Conservation (phyloP, 2,329 filamentous ascomycete species). For the Colletotrichum navitas region DNA sequence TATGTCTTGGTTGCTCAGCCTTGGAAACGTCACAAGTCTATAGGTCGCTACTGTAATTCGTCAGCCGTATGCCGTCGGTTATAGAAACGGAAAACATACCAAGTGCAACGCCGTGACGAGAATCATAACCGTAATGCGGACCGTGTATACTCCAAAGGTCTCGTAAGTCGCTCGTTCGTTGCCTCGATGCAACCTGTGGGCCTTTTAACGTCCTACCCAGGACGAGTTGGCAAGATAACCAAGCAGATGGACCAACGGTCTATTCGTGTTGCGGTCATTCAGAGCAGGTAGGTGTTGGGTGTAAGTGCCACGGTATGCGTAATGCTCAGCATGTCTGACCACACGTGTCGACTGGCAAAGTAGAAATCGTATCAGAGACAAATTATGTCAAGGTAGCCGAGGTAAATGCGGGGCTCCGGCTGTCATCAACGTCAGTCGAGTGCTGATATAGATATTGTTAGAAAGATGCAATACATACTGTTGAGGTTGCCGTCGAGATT, state of each 20-base stretch:
- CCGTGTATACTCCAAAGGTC: conserved; percentile 3
- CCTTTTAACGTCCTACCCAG: conserved; percentile 54
- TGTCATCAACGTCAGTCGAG: background rate
- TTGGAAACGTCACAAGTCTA: conserved; percentile 24
- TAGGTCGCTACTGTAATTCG: conserved; percentile 14
- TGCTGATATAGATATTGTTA: no score
- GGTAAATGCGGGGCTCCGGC: background rate
- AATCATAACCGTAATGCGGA: conserved; percentile 19
- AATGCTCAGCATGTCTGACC: background rate
- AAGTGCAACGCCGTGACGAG: conserved; percentile 21
- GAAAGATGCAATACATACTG: background rate
- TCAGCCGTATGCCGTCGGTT: background rate
- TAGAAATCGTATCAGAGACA: background rate
- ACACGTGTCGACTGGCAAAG: background rate
- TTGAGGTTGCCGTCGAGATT: background rate
- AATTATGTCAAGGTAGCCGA: background rate
- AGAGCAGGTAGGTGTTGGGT: background rate
- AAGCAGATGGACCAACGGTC: background rate
- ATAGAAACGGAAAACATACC: conserved; percentile 1
- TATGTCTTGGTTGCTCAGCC: conserved; percentile 23
- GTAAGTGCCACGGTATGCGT: background rate
- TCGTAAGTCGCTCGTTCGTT: conserved; percentile 26
- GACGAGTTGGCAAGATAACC: conserved; percentile 43
- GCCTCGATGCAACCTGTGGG: conserved; percentile 40
- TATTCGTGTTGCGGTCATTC: background rate